A percentile compares a stretch with the other conserved stretches of the same genome.
phyloP scores from a whole-genome alignment of 192 early-diverging fungal species.

The Allomyces macrogynus region DNA sequence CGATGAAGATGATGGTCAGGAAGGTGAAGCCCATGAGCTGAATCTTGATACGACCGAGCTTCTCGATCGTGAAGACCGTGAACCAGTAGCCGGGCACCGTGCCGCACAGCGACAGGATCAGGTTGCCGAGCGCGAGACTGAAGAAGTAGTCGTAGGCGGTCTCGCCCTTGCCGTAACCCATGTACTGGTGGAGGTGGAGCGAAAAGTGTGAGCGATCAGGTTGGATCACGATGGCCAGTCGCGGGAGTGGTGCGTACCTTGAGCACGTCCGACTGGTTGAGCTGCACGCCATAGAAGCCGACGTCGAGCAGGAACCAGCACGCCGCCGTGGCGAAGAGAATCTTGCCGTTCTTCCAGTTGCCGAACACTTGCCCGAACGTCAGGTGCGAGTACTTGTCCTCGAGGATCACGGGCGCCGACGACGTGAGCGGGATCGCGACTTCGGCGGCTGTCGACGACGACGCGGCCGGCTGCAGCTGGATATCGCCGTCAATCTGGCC shows the following conservation, averaged over 20 bases:
- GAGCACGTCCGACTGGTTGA: constrained; percentile 60
- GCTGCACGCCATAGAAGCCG: constrained; percentile 63
- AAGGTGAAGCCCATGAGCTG: constrained; percentile 74
- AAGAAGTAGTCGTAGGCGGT: constrained; percentile 11
- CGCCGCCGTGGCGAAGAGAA: constrained; percentile 52
- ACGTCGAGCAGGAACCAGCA: constrained; percentile 61
- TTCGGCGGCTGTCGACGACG: constrained; percentile 7
- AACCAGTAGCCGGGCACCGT: constrained; percentile 93
- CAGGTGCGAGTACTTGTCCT: constrained; percentile 21
- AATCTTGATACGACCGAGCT: constrained; percentile 71
- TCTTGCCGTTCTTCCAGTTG: constrained; percentile 56
- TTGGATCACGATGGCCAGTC: too few relatives aligned
- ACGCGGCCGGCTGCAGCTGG: neutral
- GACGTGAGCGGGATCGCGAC: constrained; percentile 8
- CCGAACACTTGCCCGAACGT: constrained; percentile 38
- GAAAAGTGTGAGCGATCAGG: too few relatives aligned
- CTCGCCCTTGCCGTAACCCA: neutral
- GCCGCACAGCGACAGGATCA: constrained; percentile 70
- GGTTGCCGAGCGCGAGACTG: constrained; percentile 65
- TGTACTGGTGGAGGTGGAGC: neutral
- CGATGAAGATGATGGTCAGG: constrained; percentile 50
- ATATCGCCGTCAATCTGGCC: constrained; percentile 1
- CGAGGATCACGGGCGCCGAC: constrained; percentile 18
- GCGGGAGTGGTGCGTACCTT: neutral
- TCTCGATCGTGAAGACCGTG: constrained; percentile 72